Evolutionary conservation across 805 yeast genomes (phyloP).

Genomic region (Sugiyamaella qingdaonensis): DNA sequence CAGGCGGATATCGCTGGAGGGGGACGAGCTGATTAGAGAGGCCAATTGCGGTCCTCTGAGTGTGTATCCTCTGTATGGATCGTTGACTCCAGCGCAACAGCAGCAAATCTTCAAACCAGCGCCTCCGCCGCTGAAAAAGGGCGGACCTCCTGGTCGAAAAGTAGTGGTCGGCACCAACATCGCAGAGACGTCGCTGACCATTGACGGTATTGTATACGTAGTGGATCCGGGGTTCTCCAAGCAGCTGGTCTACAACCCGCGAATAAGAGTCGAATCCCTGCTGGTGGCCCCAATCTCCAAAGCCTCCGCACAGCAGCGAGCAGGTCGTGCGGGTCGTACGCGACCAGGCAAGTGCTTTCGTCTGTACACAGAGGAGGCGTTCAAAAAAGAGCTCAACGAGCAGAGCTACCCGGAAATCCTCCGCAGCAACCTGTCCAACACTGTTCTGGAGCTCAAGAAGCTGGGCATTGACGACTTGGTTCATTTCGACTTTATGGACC

Average conservation of each 20-base stretch:
- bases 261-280: constrained; percentile 86
- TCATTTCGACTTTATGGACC: constrained; percentile 98
- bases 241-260: constrained; percentile 81
- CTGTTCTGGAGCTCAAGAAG: constrained; percentile 89
- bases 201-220: constrained; percentile 88
- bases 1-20: constrained; percentile 79
- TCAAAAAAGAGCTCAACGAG: constrained; percentile 86
- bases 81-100: constrained; percentile 93
- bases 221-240: constrained; percentile 95
- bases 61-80: constrained; percentile 93
- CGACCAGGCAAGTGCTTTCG: constrained; percentile 94
- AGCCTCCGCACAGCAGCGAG: constrained; percentile 93
- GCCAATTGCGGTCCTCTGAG: constrained; percentile 83
- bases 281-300: constrained; percentile 82
- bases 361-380: constrained; percentile 93
- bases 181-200: constrained; percentile 95
- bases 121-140: constrained; percentile 61
- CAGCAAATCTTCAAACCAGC: constrained; percentile 92
- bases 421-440: constrained; percentile 83
- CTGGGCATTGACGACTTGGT: constrained; percentile 94
- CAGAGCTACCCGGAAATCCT: constrained; percentile 96
- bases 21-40: constrained; percentile 83
- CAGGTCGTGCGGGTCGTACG: constrained; percentile 97
- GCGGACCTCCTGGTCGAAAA: constrained; percentile 92
- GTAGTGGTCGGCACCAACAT: constrained; percentile 89